Conservation (phyloP, 2,329 filamentous ascomycete species). For the Aspergillus sp. region DNA sequence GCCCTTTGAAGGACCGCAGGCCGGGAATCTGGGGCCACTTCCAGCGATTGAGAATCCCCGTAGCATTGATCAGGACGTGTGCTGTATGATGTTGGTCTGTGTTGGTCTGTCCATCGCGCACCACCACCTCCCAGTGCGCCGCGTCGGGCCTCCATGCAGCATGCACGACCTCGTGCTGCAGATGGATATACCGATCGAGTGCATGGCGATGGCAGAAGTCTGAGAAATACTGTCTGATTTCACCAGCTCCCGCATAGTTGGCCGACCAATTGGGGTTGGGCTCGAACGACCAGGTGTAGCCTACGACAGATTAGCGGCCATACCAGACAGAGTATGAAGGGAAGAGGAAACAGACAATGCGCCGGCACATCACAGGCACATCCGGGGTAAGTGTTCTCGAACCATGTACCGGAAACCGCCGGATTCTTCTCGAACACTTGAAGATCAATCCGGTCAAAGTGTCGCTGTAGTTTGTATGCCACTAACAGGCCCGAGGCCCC, state of each 20-base stretch:
- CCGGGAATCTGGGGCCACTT: conserved; percentile 14
- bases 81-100: not conserved
- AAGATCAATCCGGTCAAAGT: conserved; percentile 29
- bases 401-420: conserved; percentile 15
- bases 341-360: conserved; percentile 5
- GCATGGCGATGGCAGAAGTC: conserved; percentile 10
- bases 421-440: conserved; percentile 32
- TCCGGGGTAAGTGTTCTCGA: conserved; percentile 15
- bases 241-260: conserved; percentile 2
- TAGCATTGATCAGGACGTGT: conserved; percentile 9
- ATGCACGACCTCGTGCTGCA: not conserved
- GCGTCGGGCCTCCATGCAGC: not conserved
- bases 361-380: conserved; percentile 24
- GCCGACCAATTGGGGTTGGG: conserved; percentile 6
- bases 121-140: not conserved
- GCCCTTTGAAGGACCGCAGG: conserved; percentile 5
- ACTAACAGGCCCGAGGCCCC: conserved; percentile 29
- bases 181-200: not conserved
- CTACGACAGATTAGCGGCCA: no score
- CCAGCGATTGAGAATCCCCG: conserved; percentile 13
- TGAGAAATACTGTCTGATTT: conserved; percentile 16
- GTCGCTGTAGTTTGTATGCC: conserved; percentile 35
- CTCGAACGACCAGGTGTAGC: conserved; percentile 7
- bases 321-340: no score
- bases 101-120: not conserved